Base-by-base conservation (phyloP, 371 early-diverging fungal species). In the Mortierella sp. region DNA sequence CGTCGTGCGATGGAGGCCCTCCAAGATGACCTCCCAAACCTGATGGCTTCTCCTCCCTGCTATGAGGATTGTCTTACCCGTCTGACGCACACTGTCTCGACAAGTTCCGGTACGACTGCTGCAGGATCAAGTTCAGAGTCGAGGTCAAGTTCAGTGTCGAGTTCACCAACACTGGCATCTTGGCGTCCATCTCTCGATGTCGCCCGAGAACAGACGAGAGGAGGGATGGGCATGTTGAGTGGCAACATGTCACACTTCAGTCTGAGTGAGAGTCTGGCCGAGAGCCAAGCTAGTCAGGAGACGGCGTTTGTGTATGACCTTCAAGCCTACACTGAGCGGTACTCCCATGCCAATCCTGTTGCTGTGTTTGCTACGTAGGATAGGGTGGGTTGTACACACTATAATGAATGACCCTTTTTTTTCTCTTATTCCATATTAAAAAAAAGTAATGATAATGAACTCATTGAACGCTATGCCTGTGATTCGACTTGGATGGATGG, bases 1-100 rank as follows among this genome's bases (percentile, higher is more conserved):
- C 76, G 69, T 28, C 81, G 54, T 11, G 76, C 81, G 5, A 51
- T 81, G 3, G 81, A 85, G n/a, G 82, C 86, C 1, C 61, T 85
- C 19, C 77, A 74, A 37, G 76, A 81, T 50, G 86, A 85, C 13
- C 44, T 54, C 11, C 31, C 53, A 8, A 24, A 34, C 31, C 54
- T 67, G 1, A 31, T 69, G 5, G 40, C 44, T 11, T 48, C 51
- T 6, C 82, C 82, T 28, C 82, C 82, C 2, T 54, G 69, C 44
- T 82, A 78, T 43, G 75, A 82, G 40, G 79, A 77, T 21, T 64
- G 48, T 69, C 72, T 48, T 46, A 46, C n/a, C 34, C 72, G 34
- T 14, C 19, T 61, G 31, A 31, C 61, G 31, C 61, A 14, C 5
- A 61, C 34, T 16, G 31, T 31, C 19, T 61, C 61, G 1, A 19